These are phyloP conservation scores for Chrysosporium queenslandicum DNA, from an alignment of 2,329 filamentous ascomycete species.

Conservation along the genomic window DNA sequence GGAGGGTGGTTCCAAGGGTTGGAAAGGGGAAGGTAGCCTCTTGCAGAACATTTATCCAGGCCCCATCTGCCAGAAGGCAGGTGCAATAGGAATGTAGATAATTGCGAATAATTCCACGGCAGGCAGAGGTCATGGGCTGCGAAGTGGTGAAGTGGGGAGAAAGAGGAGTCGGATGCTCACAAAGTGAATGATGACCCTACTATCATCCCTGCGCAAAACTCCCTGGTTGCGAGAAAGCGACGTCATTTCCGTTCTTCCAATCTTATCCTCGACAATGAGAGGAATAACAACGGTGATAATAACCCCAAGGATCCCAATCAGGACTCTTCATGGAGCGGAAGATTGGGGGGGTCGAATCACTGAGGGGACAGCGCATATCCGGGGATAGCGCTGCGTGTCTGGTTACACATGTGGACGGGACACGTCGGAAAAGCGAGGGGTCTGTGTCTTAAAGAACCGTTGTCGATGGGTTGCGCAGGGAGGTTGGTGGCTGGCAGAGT, in stretches of 20 bases:
- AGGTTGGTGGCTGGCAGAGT: too few relatives aligned
- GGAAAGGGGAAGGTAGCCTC: background rate
- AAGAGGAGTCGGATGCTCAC: conserved; percentile 40
- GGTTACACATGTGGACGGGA: conserved; percentile 2
- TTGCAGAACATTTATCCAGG: background rate
- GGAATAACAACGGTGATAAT: too few relatives aligned
- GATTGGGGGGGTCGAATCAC: background rate
- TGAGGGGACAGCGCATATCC: background rate
- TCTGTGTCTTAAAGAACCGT: background rate
- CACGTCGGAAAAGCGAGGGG: background rate
- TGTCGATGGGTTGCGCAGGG: background rate
- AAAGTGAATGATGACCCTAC: conserved; percentile 70
- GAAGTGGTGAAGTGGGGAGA: background rate
- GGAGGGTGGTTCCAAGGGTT: background rate
- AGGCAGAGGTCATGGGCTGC: conserved; percentile 7
- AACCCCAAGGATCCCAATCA: too few relatives aligned
- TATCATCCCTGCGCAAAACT: conserved; percentile 12
- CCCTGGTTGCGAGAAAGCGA: conserved; percentile 3
- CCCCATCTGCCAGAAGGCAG: too few relatives aligned
- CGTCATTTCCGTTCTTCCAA: background rate
- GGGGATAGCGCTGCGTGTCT: background rate
- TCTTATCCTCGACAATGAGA: background rate
- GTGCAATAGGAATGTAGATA: too few relatives aligned
- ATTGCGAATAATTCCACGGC: too few relatives aligned
- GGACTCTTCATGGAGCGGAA: background rate